A percentile compares a stretch with the other conserved stretches of the same genome.
Conservation (phyloP, 176 grass and related monocot genomes). For the Paspalum vaginatum region DNA sequence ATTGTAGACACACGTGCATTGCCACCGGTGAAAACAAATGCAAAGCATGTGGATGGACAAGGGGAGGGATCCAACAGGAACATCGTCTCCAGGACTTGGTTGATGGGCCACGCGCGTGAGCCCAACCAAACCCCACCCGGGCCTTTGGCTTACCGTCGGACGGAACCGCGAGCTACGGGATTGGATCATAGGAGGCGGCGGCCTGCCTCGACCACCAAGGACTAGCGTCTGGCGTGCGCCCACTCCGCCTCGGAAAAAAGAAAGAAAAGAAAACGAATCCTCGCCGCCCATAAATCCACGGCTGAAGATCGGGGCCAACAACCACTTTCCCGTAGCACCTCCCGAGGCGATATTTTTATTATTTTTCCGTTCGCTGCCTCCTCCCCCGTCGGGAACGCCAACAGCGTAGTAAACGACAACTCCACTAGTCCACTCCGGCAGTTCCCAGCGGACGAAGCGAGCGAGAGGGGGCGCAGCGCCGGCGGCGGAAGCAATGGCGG, state of each 20-base stretch:
- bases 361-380: background rate
- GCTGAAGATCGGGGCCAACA: background rate
- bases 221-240: too few relatives aligned
- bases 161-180: too few relatives aligned
- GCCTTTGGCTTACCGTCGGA: too few relatives aligned
- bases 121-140: too few relatives aligned
- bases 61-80: too few relatives aligned
- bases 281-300: conserved; percentile 9
- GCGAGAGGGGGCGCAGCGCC: background rate
- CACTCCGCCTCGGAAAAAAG: background rate
- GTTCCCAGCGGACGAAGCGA: conserved; percentile 1
- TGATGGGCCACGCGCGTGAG: too few relatives aligned
- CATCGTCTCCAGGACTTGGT: too few relatives aligned
- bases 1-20: too few relatives aligned
- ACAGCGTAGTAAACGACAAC: background rate
- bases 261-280: background rate
- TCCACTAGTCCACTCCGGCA: background rate
- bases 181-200: too few relatives aligned
- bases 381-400: background rate
- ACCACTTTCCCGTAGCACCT: background rate
- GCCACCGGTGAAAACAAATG: too few relatives aligned
- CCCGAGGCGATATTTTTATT: conserved; percentile 21
- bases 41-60: too few relatives aligned
- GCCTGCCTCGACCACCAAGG: too few relatives aligned
- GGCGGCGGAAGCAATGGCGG: conserved; percentile 19